phyloP scores from a whole-genome alignment of 1,284 basidiomycete genomes.

The Schizopora paradoxa region DNA sequence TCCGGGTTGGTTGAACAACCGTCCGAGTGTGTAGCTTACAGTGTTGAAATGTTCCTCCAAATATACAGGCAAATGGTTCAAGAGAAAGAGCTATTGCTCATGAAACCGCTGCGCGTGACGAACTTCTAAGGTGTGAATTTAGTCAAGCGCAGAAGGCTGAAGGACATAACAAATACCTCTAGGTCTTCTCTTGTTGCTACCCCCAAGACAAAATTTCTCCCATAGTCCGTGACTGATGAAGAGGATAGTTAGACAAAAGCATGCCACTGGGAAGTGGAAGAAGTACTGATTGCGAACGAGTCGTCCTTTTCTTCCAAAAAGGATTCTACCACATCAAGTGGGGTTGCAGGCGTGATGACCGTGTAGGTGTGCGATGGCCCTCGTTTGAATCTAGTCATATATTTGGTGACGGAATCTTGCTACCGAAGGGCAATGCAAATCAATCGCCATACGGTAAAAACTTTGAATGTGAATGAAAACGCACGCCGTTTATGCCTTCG shows the following conservation, averaged over 20 bases:
- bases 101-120: conserved; percentile 21
- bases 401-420: conserved; percentile 58
- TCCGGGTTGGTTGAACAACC: too few relatives aligned
- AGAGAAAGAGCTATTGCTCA: not conserved
- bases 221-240: conserved; percentile 68
- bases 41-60: too few relatives aligned
- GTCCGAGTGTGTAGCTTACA: too few relatives aligned
- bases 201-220: conserved; percentile 80
- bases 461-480: conserved; percentile 1
- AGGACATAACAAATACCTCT: conserved; percentile 41
- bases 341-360: conserved; percentile 73
- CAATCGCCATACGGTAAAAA: conserved; percentile 3
- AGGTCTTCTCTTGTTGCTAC: conserved; percentile 80
- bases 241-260: not conserved
- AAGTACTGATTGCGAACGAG: conserved; percentile 73
- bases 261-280: not conserved
- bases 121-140: conserved; percentile 18
- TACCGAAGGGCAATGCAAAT: conserved; percentile 25
- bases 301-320: conserved; percentile 61
- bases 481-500: conserved; percentile 51
- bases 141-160: not conserved
- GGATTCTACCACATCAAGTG: conserved; percentile 68
- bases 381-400: conserved; percentile 76
- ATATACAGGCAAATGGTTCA: not conserved
- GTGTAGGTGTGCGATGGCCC: conserved; percentile 65